Evolutionary conservation across 2,329 filamentous ascomycete genomes (phyloP).

Genomic region (Camillea tinctor): DNA sequence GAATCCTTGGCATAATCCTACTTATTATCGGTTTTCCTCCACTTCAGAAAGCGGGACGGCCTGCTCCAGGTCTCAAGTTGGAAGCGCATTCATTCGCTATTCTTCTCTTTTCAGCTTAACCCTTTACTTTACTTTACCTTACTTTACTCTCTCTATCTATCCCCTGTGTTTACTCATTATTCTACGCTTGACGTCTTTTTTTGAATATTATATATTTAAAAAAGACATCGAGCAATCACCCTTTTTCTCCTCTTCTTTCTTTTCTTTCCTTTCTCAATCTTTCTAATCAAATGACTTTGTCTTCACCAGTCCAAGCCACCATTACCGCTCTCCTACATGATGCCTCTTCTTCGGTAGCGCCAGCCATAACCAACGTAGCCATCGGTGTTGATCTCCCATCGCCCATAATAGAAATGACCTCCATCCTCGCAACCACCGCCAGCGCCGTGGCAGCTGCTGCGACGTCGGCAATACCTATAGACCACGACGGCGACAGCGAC

Average conservation of each 20-base stretch:
- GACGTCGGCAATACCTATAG: constrained; percentile 39
- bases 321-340: constrained; percentile 12
- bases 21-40: background rate
- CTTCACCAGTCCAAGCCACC: constrained; percentile 17
- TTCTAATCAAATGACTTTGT: constrained; percentile 23
- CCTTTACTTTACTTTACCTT: background rate
- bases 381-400: constrained; percentile 23
- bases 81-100: background rate
- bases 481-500: constrained; percentile 36
- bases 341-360: constrained; percentile 17
- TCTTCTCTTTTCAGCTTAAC: background rate
- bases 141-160: constrained; percentile 1
- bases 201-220: background rate
- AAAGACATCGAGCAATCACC: constrained; percentile 4
- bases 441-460: constrained; percentile 38
- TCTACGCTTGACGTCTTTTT: background rate
- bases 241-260: too few relatives aligned
- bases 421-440: constrained; percentile 23
- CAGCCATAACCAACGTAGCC: constrained; percentile 19
- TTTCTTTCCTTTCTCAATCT: too few relatives aligned
- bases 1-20: background rate
- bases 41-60: background rate
- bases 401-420: constrained; percentile 19
- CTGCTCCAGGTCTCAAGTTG: background rate
- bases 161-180: constrained; percentile 9